Base-by-base conservation (phyloP, 2,329 filamentous ascomycete genomes). In the Thielaviopsis musarum region DNA sequence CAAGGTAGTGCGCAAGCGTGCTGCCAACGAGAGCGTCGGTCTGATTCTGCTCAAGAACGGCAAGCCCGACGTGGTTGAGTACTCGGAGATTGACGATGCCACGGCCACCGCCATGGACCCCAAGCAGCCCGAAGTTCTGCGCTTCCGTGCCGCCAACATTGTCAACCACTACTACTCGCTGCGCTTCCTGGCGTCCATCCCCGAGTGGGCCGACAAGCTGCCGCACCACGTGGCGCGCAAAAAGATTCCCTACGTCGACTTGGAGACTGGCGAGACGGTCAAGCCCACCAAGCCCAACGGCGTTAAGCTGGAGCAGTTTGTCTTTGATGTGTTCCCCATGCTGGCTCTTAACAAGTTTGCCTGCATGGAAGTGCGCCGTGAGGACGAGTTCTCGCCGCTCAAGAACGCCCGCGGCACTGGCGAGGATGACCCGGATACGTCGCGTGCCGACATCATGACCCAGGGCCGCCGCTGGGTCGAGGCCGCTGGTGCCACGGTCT, bases 101-200 rank as follows among this genome's bases (percentile, higher is more conserved):
- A 93, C 88, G n/a, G 87, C 91, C 61, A 88, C 94, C 73, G 91
- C 91, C 65, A 82, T 85, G 69, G 93, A 98, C 69, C 73, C 85
- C 59, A 87, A 87, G 72, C 84, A 95, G 67, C 77, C 82, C 2
- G 84, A 82, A 61, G 77, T 96, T 58, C 84, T 98, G 69, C 94
- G 91, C 74, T 97, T 95, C 83, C 87, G 93, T 63, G 91, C 93
- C 61, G 93, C 91, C 68, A 98, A 98, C 77, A 98, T 98, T 66
- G 93, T 98, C 75, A 98, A 98, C 79, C 93, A 98, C 79, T 98
- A 97, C 81, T 98, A 98, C 77, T 95, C 89, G 54, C 91, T 91
- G 77, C 76, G 80, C 65, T 97, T 96, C 80, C 80, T 98, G 55
- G 87, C 95, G 71, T 85, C 82, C 64, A 95, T 96, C 66, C 90